Percentiles rank a stretch among this genome's conserved stretches.
phyloP scores from a whole-genome alignment of 305 asterid species.

The Rubia peregrina region DNA sequence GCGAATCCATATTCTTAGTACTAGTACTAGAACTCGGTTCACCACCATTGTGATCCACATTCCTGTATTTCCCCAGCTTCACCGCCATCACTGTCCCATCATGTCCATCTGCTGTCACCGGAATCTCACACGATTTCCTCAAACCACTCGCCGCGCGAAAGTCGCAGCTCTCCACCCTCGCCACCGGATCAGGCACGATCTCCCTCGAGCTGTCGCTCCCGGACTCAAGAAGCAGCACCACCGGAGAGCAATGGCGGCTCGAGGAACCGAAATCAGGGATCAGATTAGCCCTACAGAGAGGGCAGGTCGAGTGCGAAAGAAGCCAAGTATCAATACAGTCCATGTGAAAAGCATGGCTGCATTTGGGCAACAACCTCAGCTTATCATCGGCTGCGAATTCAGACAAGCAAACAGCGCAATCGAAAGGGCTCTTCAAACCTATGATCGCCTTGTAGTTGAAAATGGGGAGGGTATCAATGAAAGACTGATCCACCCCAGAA shows the following conservation, averaged over 20 bases:
- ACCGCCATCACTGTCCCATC: conserved; percentile 56
- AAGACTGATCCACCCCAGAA: conserved; percentile 89
- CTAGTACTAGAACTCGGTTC: conserved; percentile 29
- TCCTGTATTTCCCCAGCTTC: conserved; percentile 77
- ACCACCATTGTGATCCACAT: conserved; percentile 35
- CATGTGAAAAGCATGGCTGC: conserved; percentile 95
- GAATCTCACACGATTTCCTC: conserved; percentile 45
- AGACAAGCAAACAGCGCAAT: conserved; percentile 86
- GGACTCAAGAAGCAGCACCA: conserved; percentile 74
- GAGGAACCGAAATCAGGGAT: conserved; percentile 40
- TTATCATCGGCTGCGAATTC: conserved; percentile 75
- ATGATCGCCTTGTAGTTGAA: conserved; percentile 73
- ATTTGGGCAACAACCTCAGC: conserved; percentile 65
- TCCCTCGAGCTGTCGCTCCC: conserved; percentile 72
- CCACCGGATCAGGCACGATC: conserved; percentile 35
- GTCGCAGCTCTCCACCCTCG: conserved; percentile 17
- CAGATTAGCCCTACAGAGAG: conserved; percentile 76
- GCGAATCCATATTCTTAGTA: conserved; percentile 36
- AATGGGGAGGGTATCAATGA: conserved; percentile 71
- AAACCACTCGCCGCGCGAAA: conserved; percentile 20
- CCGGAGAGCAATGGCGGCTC: conserved; percentile 37
- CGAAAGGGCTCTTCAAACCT: conserved; percentile 72
- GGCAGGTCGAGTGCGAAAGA: conserved; percentile 85
- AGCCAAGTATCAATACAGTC: conserved; percentile 93
- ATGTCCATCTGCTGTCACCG: conserved; percentile 25